Conservation (phyloP, 257 asterid genomes). For the Gentiana macrophylla region DNA sequence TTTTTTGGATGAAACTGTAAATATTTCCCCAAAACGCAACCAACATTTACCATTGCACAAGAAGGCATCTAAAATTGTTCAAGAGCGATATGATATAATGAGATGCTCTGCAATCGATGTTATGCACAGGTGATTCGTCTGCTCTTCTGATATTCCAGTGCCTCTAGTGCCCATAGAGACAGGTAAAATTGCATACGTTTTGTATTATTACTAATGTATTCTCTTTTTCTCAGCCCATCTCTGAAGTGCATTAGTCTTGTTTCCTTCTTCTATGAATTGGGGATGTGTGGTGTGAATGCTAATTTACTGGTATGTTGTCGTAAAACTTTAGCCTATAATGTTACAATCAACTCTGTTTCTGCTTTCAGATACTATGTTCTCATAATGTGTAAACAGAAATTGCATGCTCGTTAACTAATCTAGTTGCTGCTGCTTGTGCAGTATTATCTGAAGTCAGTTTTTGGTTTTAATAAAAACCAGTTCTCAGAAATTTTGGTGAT, state of each 20-base stretch:
- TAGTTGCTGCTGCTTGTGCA: slow-evolving; percentile 26
- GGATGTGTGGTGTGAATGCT: slow-evolving; percentile 77
- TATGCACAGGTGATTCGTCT: slow-evolving; percentile 39
- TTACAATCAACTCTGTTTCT: no score
- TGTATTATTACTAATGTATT: background rate
- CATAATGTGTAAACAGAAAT: background rate
- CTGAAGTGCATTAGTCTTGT: slow-evolving; percentile 62
- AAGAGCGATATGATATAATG: slow-evolving; percentile 61
- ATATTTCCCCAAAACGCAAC: slow-evolving; percentile 23
- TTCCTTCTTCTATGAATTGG: slow-evolving; percentile 88
- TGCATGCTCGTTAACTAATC: slow-evolving; percentile 1
- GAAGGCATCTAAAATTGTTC: slow-evolving; percentile 39
- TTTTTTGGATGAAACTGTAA: slow-evolving; percentile 62
- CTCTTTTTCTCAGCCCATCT: slow-evolving; percentile 41
- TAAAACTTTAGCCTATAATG: no score
- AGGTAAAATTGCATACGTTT: background rate
- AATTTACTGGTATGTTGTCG: slow-evolving; percentile 49
- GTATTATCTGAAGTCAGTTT: slow-evolving; percentile 83
- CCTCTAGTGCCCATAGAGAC: background rate
- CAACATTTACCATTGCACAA: slow-evolving; percentile 24
- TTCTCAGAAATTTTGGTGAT: slow-evolving; percentile 74
- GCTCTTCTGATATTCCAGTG: background rate
- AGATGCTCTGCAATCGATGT: slow-evolving; percentile 51
- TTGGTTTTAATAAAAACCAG: slow-evolving; percentile 81
- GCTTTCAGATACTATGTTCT: background rate